These are phyloP conservation scores for Calonectria pseudoreteaudii DNA, from an alignment of 2,329 filamentous ascomycete genomes.

Conservation along the genomic window DNA sequence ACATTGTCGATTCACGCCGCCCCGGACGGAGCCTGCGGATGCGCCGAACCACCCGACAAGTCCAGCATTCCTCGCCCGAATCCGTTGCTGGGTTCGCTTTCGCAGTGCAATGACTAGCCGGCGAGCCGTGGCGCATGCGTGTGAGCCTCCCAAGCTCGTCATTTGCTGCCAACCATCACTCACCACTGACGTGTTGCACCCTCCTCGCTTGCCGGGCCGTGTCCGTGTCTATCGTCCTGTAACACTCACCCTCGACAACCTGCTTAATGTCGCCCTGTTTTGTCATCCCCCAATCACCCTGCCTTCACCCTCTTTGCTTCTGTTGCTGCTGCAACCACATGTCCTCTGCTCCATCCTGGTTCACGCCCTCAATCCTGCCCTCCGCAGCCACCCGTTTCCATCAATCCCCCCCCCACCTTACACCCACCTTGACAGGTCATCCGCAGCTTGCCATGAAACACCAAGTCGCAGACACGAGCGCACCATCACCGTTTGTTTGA, in stretches of 20 bases:
- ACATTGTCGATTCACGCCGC: not conserved
- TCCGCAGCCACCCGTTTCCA: not conserved
- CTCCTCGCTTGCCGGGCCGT: not conserved
- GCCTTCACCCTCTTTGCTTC: not conserved
- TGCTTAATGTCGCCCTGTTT: not conserved
- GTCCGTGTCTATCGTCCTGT: not conserved
- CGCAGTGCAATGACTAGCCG: not conserved
- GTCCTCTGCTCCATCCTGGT: not conserved
- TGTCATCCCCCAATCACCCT: not conserved
- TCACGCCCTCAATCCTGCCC: not conserved
- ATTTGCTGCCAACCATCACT: not conserved
- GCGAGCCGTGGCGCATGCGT: not conserved
- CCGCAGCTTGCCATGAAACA: slow-evolving; percentile 5
- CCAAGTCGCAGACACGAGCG: not conserved
- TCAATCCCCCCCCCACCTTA: slow-evolving; percentile 7
- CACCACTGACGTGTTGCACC: not conserved
- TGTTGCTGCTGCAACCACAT: not conserved
- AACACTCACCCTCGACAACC: not conserved
- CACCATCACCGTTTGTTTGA: not conserved
- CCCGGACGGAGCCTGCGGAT: not conserved
- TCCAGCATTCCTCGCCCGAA: not conserved
- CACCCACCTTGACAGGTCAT: not conserved
- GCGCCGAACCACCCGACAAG: not conserved
- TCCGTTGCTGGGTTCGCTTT: not conserved
- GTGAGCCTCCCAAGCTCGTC: not conserved